These are phyloP conservation scores for Russula abietina DNA, from an alignment of 768 basidiomycete species.

Conservation along the genomic window DNA sequence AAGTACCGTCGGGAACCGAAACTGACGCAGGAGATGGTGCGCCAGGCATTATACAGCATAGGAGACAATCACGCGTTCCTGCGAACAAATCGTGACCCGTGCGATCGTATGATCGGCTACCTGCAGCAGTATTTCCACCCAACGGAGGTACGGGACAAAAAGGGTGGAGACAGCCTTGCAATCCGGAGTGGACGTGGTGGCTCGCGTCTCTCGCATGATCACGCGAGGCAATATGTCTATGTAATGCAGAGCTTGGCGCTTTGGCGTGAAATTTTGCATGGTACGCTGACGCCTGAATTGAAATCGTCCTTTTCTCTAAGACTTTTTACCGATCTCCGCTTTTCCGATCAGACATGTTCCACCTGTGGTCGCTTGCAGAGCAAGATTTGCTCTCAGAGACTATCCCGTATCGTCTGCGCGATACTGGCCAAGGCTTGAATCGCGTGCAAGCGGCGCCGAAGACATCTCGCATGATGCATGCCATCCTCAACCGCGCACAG, in stretches of 20 bases:
- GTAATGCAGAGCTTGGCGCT: constrained; percentile 81
- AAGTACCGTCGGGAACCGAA: constrained; percentile 51
- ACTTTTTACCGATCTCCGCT: not conserved
- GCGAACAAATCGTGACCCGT: constrained; percentile 80
- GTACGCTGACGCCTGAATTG: constrained; percentile 38
- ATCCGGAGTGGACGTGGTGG: constrained; percentile 79
- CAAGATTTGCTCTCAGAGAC: constrained; percentile 75
- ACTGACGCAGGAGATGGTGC: constrained; percentile 58
- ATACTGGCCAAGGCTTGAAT: constrained; percentile 88
- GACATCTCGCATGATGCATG: constrained; percentile 87
- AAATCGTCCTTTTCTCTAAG: not conserved
- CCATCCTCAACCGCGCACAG: constrained; percentile 78
- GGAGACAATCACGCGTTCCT: constrained; percentile 89
- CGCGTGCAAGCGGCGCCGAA: constrained; percentile 83
- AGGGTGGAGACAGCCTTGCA: constrained; percentile 51
- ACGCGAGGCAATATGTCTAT: constrained; percentile 78
- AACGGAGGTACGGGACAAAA: constrained; percentile 56
- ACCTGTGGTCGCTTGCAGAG: constrained; percentile 75
- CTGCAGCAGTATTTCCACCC: constrained; percentile 75
- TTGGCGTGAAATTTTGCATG: constrained; percentile 82
- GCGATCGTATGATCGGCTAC: constrained; percentile 75
- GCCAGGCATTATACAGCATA: constrained; percentile 81
- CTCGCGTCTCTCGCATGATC: constrained; percentile 77
- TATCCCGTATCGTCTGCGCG: constrained; percentile 70
- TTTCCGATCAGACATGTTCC: constrained; percentile 76